These are phyloP conservation scores for Garcia nutans DNA, from an alignment of 345 rosid genomes.

Conservation along the genomic window DNA sequence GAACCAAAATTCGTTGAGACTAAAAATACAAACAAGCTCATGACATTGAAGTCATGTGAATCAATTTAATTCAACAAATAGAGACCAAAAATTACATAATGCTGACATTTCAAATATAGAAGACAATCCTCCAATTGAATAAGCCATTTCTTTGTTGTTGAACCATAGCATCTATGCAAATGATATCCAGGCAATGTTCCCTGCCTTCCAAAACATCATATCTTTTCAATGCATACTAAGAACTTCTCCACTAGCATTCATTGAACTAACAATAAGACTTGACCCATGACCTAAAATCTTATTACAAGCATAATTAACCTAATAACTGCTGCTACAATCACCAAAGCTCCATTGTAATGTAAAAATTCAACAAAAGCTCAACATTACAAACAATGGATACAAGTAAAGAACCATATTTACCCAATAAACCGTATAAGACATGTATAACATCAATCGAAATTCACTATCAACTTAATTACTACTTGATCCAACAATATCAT, in stretches of 20 bases:
- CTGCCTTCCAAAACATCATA: not conserved
- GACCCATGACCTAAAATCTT: too few relatives aligned
- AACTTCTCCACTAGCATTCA: too few relatives aligned
- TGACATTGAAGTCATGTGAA: not conserved
- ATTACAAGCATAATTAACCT: not conserved
- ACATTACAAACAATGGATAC: not conserved
- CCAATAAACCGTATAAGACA: not conserved
- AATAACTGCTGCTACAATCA: not conserved
- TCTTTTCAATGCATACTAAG: too few relatives aligned
- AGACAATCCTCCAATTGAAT: slow-evolving; percentile 77
- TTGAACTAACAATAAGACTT: too few relatives aligned
- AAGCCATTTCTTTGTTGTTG: slow-evolving; percentile 87
- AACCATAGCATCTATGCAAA: slow-evolving; percentile 71
- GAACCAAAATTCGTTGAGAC: too few relatives aligned
- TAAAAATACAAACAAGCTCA: slow-evolving; percentile 1
- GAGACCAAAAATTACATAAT: not conserved
- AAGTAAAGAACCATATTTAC: not conserved
- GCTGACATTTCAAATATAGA: not conserved
- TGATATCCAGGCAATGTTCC: slow-evolving; percentile 92
- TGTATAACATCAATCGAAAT: not conserved
- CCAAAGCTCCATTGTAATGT: not conserved
- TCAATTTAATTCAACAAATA: not conserved
- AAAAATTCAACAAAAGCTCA: not conserved
- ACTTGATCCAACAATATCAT: slow-evolving; percentile 24
- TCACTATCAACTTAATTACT: slow-evolving; percentile 22